Evolutionary conservation across 2,329 filamentous ascomycete species (phyloP), one percentile per base, ranked within the genome.

Genomic region (Talaromyces sp.): DNA sequence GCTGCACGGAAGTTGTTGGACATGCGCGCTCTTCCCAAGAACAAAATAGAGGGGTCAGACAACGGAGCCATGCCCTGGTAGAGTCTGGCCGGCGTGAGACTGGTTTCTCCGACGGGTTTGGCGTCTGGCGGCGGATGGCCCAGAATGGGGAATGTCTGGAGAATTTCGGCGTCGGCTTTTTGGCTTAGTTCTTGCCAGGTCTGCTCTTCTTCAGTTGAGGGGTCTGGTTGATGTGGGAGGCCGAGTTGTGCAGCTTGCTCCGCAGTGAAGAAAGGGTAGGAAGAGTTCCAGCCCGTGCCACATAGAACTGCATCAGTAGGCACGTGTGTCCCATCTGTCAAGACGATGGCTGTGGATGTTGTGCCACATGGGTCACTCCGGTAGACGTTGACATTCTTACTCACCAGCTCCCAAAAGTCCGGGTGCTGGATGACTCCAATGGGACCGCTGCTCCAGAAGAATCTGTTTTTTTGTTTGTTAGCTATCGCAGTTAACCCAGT

Each of bases 381-480:
- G 49, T 58, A 58, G 46, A 58, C 49, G 3, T 41, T 51, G 13
- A 53, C 56, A 3, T 58, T 58, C 46, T 58, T 52, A 43, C 56
- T 58, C 29, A 53, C 49, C 8, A 58, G 29, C 43, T 58, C 56
- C 56, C 56, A 58, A 11, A 58, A 58, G 32, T 58, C 49, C 1
- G 38, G 19, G 17, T 58, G 56, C 14, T 58, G 56, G 38, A 58
- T 58, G 32, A 58, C 56, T 29, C 56, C 56, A 13, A 58, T 35
- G 31, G 56, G 56, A 29, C 56, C 56, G 24, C 46, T 52, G 49
- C 56, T 58, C 56, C 56, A 58, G 32, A 58, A 58, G 56, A 58
- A 58, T 29, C 56, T 58, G n/a, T n/a, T 26, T n/a, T n/a, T 14
- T 19, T 52, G 21, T 58, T 52, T n/a, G n/a, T n/a, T n/a, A n/a